Evolutionary conservation across 169 alveolate species (phyloP), one percentile per base, ranked within the genome.

Genomic region (Condylostoma magnum): DNA sequence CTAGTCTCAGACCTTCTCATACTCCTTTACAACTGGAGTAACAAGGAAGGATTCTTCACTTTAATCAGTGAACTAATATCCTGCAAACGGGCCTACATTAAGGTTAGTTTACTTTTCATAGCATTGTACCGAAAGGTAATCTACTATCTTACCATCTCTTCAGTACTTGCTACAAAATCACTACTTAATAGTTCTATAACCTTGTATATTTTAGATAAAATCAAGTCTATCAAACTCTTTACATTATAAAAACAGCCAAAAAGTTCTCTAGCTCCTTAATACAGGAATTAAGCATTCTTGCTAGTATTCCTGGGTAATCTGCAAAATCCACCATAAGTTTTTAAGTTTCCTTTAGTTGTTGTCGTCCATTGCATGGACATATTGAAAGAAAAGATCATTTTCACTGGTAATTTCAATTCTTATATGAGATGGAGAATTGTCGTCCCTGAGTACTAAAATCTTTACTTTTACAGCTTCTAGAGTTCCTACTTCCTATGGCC

Each of bases 371-470:
- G 72, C 56, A 71, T 95, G 98, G 12, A 95, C 86, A 75, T 90
- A 97, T 78, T 97, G 97, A 76, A 95, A 94, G 84, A 97, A 97
- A 52, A 97, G 78, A 79, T 97, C 98, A 77, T 95, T 93, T 77
- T 95, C 98, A 69, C 96, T 83, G 28, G 98, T 87, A 27, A 92
- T 57, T 70, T 94, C 99, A 20, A 94, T 82, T 71, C 92, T 91
- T 28, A 94, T 83, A 41, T 93, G 89, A 65, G 82, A 69, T 18
- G 96, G 91, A 37, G 66, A 77, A 28, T 78, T 52, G 63, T 93
- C 97, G 36, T 90, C 97, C 30, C 96, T 97, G 46, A 92, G 66
- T 41, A 90, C 84, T 36, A 93, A 85, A 15, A 93, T 74, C 76
- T 93, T 93, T 50, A 88, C 93, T 69, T 93, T 85, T 47, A 95